Evolutionary conservation across 2,329 filamentous ascomycete genomes (phyloP).

Genomic region (Ceratocystis papillata): DNA sequence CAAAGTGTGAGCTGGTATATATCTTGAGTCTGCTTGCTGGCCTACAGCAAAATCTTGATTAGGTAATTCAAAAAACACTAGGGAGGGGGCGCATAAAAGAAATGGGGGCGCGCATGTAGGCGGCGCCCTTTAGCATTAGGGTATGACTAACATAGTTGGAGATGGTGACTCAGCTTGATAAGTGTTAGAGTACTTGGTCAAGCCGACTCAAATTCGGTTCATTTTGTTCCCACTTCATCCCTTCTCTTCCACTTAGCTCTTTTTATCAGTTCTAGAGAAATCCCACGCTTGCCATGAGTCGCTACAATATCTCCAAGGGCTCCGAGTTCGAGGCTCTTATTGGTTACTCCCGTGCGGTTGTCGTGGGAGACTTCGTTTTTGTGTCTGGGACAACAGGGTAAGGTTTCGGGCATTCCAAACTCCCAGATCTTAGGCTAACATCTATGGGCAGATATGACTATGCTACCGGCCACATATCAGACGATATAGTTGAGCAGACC

Average conservation of each 20-base stretch:
- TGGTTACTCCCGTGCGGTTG: conserved; percentile 45
- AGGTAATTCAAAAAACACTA: too few relatives aligned
- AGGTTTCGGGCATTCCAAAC: conserved; percentile 13
- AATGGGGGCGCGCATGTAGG: too few relatives aligned
- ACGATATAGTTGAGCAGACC: conserved; percentile 38
- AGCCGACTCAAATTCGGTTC: not conserved
- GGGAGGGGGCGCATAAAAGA: too few relatives aligned
- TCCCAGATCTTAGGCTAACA: not conserved
- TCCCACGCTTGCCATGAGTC: not conserved
- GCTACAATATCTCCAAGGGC: conserved; percentile 36
- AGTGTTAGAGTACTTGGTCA: too few relatives aligned
- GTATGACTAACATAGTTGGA: too few relatives aligned
- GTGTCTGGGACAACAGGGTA: conserved; percentile 47
- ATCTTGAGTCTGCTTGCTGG: too few relatives aligned
- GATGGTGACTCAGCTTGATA: too few relatives aligned
- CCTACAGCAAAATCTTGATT: too few relatives aligned
- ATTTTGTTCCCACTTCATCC: not conserved
- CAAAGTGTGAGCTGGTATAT: too few relatives aligned
- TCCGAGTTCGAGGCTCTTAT: conserved; percentile 44
- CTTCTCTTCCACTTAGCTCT: not conserved
- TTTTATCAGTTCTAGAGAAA: not conserved
- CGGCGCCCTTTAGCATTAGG: too few relatives aligned
- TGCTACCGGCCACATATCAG: conserved; percentile 37
- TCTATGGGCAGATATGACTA: conserved; percentile 41
- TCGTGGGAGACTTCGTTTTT: conserved; percentile 41